Evolutionary conservation across 2,329 filamentous ascomycete species (phyloP), one percentile per base, ranked within the genome.

Genomic region (Eutypa lata): DNA sequence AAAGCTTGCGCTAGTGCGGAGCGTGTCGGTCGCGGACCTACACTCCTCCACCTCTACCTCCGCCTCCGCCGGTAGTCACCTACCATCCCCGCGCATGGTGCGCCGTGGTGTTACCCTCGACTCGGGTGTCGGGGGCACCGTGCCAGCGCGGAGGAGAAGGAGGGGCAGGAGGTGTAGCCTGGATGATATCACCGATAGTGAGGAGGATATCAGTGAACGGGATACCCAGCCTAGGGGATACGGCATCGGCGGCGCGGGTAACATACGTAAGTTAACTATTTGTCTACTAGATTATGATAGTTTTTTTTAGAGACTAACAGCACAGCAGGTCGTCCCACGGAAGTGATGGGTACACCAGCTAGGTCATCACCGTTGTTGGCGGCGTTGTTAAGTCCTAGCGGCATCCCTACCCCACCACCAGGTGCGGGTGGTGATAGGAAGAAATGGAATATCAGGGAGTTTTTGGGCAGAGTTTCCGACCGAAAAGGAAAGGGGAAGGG

Each of bases 221-320:
- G 65, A 68, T 55, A 63, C 65, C n/a, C 68, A 71, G 53, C 57
- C 70, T 28, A 60, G 71, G 22, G 68, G 70, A 2, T 74, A 72
- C 50, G 71, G 71, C 16, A 74, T 74, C 37, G 72, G 72, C 3
- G 71, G 71, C 2, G 67, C 65, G 14, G 70, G 71, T 0, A 73
- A 74, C 51, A 73, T 73, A 14, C 64, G 71, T 73, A 51, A 58
- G 70, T 68, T n/a, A 6, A 31, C 26, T 31, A 31, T 31, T 35
- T 26, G 24, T n/a, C 22, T 24, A 13, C 19, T 24, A 13, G 3
- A 18, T 13, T 5, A 21, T 45, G 13, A 22, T 45, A 11, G 16
- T 24, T n/a, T 40, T 5, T n/a, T 26, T 5, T 38, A 26, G 43
- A 10, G 42, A 49, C 55, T 57, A 53, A 58, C 35, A 21, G 18